These are phyloP conservation scores for Pichia insulana DNA, from an alignment of 805 yeast species.

Conservation along the genomic window DNA sequence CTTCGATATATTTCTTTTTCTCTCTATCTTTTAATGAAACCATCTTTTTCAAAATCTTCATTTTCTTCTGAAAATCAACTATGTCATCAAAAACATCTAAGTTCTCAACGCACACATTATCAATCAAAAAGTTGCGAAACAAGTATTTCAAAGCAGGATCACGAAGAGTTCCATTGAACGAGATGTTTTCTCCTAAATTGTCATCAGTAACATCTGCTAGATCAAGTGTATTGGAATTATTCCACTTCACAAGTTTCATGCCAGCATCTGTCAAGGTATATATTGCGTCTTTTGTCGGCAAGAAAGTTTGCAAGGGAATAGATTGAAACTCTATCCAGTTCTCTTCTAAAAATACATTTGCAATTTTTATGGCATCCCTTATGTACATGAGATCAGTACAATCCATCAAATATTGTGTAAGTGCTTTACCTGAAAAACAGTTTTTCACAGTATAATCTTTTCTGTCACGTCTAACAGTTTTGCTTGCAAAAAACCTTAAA, in stretches of 20 bases:
- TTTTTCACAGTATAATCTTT: constrained; percentile 30
- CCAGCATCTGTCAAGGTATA: constrained; percentile 21
- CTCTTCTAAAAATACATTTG: constrained; percentile 39
- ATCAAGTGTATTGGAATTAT: not conserved
- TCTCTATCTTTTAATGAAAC: constrained; percentile 24
- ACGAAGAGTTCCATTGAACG: constrained; percentile 37
- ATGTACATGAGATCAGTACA: constrained; percentile 63
- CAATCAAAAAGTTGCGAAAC: constrained; percentile 56
- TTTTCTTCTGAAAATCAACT: constrained; percentile 40
- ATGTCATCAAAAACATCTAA: constrained; percentile 62
- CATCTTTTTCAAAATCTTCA: constrained; percentile 35
- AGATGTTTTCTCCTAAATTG: not conserved
- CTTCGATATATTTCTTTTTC: constrained; percentile 10
- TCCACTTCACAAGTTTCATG: constrained; percentile 18
- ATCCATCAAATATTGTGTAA: constrained; percentile 83
- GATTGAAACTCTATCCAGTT: constrained; percentile 34
- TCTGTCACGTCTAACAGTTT: constrained; percentile 14
- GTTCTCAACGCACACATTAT: constrained; percentile 65
- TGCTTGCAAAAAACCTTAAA: constrained; percentile 45
- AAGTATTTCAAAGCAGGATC: constrained; percentile 74
- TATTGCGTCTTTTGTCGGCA: constrained; percentile 14
- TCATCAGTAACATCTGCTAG: not conserved
- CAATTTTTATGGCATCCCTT: constrained; percentile 45
- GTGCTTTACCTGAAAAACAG: constrained; percentile 65
- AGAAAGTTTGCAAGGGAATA: constrained; percentile 22